phyloP scores from a whole-genome alignment of 2,329 filamentous ascomycete genomes.

The Magnaporthales sp. region DNA sequence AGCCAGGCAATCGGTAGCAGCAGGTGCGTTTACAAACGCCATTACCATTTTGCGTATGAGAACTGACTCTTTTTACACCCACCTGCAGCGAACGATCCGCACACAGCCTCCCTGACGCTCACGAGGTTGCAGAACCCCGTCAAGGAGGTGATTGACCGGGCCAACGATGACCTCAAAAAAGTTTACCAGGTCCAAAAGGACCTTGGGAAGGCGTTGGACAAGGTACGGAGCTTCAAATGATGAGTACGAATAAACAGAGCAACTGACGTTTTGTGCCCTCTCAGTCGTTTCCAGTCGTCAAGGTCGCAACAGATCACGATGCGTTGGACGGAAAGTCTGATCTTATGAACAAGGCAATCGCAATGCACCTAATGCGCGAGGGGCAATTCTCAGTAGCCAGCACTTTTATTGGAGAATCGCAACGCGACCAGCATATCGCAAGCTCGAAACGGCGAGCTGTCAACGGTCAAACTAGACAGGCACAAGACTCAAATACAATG shows the following conservation, averaged over 20 bases:
- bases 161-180: constrained; percentile 75
- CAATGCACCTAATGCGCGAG: constrained; percentile 92
- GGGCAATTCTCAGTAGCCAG: constrained; percentile 85
- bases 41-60: background rate
- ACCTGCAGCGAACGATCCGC: constrained; percentile 46
- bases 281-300: constrained; percentile 34
- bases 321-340: constrained; percentile 65
- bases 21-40: constrained; percentile 37
- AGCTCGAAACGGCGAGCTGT: background rate
- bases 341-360: constrained; percentile 86
- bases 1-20: constrained; percentile 65
- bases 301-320: constrained; percentile 72
- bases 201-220: constrained; percentile 79
- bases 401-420: constrained; percentile 70
- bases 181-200: constrained; percentile 74
- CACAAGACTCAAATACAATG: background rate
- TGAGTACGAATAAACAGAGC: background rate
- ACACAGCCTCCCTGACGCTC: constrained; percentile 63
- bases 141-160: constrained; percentile 69
- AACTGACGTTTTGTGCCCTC: constrained; percentile 7
- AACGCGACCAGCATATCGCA: constrained; percentile 16
- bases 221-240: constrained; percentile 36
- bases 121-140: constrained; percentile 81
- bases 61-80: constrained; percentile 8
- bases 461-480: background rate